A percentile compares a stretch with the other conserved stretches of the same genome.
Conservation (phyloP, 306 rosid genomes). For the Ormosia emarginata region DNA sequence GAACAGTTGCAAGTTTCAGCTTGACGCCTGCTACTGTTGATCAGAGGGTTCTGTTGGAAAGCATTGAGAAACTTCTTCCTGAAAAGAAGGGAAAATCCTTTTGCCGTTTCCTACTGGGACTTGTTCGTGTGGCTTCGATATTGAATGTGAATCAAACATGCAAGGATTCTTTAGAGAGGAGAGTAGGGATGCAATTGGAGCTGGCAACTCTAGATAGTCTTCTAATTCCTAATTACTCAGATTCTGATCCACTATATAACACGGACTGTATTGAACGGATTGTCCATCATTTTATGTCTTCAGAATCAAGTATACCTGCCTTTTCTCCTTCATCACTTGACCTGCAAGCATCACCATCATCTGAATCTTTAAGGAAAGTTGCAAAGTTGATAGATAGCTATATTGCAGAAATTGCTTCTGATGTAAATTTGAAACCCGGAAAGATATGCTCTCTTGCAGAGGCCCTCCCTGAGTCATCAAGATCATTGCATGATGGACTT, state of each 20-base stretch:
- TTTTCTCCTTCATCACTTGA: slow-evolving; percentile 70
- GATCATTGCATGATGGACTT: slow-evolving; percentile 83
- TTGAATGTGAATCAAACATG: slow-evolving; percentile 58
- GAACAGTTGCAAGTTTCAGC: slow-evolving; percentile 76
- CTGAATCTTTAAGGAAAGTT: slow-evolving; percentile 57
- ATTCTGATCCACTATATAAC: slow-evolving; percentile 73
- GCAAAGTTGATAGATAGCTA: slow-evolving; percentile 33
- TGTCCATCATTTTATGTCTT: slow-evolving; percentile 52
- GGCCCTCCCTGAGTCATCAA: slow-evolving; percentile 74
- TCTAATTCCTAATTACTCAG: slow-evolving; percentile 83
- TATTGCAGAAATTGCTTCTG: slow-evolving; percentile 31
- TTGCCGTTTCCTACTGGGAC: slow-evolving; percentile 83
- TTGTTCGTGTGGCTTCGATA: slow-evolving; percentile 86
- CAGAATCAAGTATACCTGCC: slow-evolving; percentile 49
- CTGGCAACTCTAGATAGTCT: slow-evolving; percentile 82
- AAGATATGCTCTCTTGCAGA: slow-evolving; percentile 39
- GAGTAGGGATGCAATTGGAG: slow-evolving; percentile 92
- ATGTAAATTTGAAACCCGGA: slow-evolving; percentile 26
- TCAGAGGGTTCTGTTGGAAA: slow-evolving; percentile 77
- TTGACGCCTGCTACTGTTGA: slow-evolving; percentile 70
- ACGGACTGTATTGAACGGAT: slow-evolving; percentile 74
- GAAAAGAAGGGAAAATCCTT: slow-evolving; percentile 76
- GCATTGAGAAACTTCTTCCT: slow-evolving; percentile 80
- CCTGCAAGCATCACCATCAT: slow-evolving; percentile 52
- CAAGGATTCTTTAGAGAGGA: slow-evolving; percentile 69